Evolutionary conservation across 768 basidiomycete genomes (phyloP).

Genomic region (Mycena leptocephala): DNA sequence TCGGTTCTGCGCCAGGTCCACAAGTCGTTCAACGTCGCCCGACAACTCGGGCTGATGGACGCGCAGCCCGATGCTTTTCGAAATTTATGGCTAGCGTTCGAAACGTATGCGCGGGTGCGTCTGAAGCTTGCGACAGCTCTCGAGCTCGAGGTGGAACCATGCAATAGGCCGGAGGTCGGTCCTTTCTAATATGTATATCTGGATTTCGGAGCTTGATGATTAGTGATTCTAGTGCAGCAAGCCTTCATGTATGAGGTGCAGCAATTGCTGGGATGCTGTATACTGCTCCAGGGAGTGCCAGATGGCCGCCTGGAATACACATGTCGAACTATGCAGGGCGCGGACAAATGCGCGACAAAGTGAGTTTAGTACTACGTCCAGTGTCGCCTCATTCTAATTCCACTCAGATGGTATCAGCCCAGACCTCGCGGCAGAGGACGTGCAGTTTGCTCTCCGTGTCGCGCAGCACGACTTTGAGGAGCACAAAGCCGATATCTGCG

Average conservation of each 20-base stretch:
- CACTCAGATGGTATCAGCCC: background rate
- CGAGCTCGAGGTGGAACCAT: background rate
- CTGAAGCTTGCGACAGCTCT: background rate
- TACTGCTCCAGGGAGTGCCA: conserved; percentile 27
- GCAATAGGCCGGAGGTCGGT: background rate
- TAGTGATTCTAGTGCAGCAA: background rate
- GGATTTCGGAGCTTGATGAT: background rate
- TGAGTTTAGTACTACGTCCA: background rate
- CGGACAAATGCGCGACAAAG: background rate
- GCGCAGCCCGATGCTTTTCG: background rate
- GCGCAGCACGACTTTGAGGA: conserved; percentile 24
- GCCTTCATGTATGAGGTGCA: background rate
- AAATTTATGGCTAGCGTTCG: background rate
- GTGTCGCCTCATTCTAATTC: background rate
- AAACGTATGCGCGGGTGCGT: background rate
- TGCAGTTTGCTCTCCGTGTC: conserved; percentile 23
- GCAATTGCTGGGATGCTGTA: conserved; percentile 4
- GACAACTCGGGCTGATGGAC: background rate
- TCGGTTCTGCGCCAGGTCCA: conserved; percentile 24
- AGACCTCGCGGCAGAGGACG: conserved; percentile 4
- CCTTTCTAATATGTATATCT: background rate
- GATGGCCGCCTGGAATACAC: background rate
- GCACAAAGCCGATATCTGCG: conserved; percentile 15
- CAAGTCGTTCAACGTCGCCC: background rate
- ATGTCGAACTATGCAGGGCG: background rate